Evolutionary conservation across 2,329 filamentous ascomycete genomes (phyloP).

Genomic region (Pseudocercospora eumusae): DNA sequence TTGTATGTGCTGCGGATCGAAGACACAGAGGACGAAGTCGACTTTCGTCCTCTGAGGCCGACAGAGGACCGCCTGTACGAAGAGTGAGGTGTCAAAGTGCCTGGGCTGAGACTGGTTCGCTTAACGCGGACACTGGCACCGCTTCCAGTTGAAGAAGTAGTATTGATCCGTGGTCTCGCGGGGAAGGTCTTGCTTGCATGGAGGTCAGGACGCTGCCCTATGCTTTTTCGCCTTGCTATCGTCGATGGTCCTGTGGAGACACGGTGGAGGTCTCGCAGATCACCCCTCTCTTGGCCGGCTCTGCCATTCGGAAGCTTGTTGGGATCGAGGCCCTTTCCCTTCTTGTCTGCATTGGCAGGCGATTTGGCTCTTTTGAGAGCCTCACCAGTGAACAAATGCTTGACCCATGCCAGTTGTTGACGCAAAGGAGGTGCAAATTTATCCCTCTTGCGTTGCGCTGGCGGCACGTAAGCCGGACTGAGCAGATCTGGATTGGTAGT

Average conservation of each 20-base stretch:
- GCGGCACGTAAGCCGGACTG: constrained; percentile 52
- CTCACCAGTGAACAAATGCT: constrained; percentile 70
- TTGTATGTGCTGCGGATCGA: constrained; percentile 90
- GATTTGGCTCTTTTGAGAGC: constrained; percentile 64
- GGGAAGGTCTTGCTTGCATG: constrained; percentile 44
- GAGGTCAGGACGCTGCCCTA: constrained; percentile 43
- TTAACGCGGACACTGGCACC: constrained; percentile 41
- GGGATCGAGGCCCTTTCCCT: constrained; percentile 23
- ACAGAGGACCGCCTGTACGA: constrained; percentile 79
- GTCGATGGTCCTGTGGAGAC: constrained; percentile 39
- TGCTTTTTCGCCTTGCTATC: constrained; percentile 37
- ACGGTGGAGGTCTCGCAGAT: constrained; percentile 40
- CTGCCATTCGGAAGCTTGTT: constrained; percentile 25
- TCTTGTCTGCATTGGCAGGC: constrained; percentile 42
- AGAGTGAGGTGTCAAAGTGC: constrained; percentile 83
- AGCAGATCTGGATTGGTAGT: constrained; percentile 67
- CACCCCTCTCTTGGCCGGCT: constrained; percentile 23
- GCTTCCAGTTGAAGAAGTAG: constrained; percentile 42
- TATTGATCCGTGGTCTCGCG: constrained; percentile 48
- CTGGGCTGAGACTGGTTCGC: constrained; percentile 63
- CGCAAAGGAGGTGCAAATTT: constrained; percentile 65
- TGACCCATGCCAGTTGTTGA: constrained; percentile 66
- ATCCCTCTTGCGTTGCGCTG: constrained; percentile 48
- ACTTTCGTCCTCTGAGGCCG: constrained; percentile 87
- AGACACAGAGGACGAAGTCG: constrained; percentile 91